These are phyloP conservation scores for Tubosaeta sp. DNA, from an alignment of 768 basidiomycete species.

Conservation along the genomic window DNA sequence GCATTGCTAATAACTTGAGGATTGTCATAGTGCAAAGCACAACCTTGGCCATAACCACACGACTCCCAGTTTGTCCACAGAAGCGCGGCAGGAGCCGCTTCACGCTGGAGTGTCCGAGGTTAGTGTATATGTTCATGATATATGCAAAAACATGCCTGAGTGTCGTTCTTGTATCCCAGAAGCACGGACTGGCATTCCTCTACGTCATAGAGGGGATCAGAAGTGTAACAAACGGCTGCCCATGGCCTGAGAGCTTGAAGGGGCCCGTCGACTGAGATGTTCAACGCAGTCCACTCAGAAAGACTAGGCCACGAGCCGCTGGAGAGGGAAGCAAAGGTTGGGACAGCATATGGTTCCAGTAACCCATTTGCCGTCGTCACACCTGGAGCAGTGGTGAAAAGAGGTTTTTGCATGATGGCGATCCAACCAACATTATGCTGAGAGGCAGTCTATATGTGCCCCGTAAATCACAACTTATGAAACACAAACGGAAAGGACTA, in stretches of 20 bases:
- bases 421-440: too few relatives aligned
- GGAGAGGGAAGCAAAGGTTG: slow-evolving; percentile 3
- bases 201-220: slow-evolving; percentile 15
- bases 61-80: slow-evolving; percentile 24
- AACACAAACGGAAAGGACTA: too few relatives aligned
- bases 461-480: too few relatives aligned
- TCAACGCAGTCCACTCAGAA: slow-evolving; percentile 12
- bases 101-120: slow-evolving; percentile 12
- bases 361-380: background rate
- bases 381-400: background rate
- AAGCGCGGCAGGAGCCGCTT: slow-evolving; percentile 14
- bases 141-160: slow-evolving; percentile 5
- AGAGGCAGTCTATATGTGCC: too few relatives aligned
- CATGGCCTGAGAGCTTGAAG: slow-evolving; percentile 19
- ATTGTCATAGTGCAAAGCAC: slow-evolving; percentile 15
- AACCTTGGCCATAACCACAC: slow-evolving; percentile 15
- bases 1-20: slow-evolving; percentile 13
- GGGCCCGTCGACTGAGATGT: slow-evolving; percentile 13
- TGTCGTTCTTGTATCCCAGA: slow-evolving; percentile 13
- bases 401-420: background rate
- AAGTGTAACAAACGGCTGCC: slow-evolving; percentile 20
- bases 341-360: slow-evolving; percentile 7
- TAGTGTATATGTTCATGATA: background rate
- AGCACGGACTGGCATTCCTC: slow-evolving; percentile 14
- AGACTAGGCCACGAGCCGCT: slow-evolving; percentile 7